These are phyloP conservation scores for Lycium barbarum DNA, from an alignment of 257 asterid genomes.

Conservation along the genomic window DNA sequence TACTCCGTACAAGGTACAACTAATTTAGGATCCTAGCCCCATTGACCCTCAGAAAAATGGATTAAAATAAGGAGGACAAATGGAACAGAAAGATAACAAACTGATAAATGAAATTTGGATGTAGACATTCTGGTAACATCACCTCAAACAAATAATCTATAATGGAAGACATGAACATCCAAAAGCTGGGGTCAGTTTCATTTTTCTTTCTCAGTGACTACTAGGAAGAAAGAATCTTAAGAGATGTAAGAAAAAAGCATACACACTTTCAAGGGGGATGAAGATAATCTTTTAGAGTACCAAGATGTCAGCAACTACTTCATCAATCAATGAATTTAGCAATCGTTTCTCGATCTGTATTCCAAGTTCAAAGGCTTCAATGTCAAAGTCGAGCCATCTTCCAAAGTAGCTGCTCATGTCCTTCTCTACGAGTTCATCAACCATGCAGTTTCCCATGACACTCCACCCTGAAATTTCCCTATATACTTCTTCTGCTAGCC, in stretches of 20 bases:
- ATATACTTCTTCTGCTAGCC: slow-evolving; percentile 67
- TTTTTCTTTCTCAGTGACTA: neutral
- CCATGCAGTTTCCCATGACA: slow-evolving; percentile 64
- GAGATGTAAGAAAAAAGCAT: slow-evolving; percentile 3
- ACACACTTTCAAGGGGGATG: too few species aligned
- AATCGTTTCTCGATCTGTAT: slow-evolving; percentile 64
- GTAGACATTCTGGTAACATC: slow-evolving; percentile 15
- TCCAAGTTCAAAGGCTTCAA: slow-evolving; percentile 84
- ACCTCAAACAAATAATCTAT: slow-evolving; percentile 9
- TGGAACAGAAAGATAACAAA: neutral
- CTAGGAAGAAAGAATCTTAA: neutral
- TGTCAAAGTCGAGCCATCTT: slow-evolving; percentile 81
- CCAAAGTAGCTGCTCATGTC: slow-evolving; percentile 87
- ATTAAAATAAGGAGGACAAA: neutral
- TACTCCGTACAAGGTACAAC: too few species aligned
- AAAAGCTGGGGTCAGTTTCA: neutral
- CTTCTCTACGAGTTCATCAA: slow-evolving; percentile 88
- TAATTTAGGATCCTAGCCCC: neutral
- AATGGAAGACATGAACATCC: slow-evolving; percentile 24
- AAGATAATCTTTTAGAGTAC: slow-evolving; percentile 39
- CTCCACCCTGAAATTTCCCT: slow-evolving; percentile 70
- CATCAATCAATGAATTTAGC: slow-evolving; percentile 77
- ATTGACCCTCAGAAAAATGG: neutral
- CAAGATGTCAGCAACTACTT: slow-evolving; percentile 71
- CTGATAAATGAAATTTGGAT: slow-evolving; percentile 8